A percentile compares a stretch with the other conserved stretches of the same genome.
Evolutionary conservation across 163 green algal genomes (phyloP).

Genomic region (Chlamydomonas reinhardtii): DNA sequence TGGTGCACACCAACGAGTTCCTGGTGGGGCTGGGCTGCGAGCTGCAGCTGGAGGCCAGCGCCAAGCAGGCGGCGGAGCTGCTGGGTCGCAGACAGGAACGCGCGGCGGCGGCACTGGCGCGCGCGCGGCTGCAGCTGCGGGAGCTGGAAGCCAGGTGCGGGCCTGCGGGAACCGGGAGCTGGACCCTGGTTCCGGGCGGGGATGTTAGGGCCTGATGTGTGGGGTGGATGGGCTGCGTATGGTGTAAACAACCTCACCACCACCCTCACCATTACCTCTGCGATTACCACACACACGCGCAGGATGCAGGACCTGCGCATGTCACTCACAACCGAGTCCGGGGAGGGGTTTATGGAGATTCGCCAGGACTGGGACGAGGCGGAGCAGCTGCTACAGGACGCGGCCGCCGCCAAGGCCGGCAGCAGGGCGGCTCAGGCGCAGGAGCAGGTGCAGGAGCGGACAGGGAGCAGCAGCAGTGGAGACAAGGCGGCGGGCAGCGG

Average conservation of each 20-base stretch:
- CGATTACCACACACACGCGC: too few species aligned
- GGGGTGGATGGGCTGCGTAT: too few species aligned
- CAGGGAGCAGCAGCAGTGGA: neutral
- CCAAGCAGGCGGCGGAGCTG: constrained; percentile 48
- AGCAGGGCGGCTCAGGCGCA: neutral
- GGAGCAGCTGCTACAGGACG: constrained; percentile 52
- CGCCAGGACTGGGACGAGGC: constrained; percentile 59
- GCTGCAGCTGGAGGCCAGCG: constrained; percentile 53
- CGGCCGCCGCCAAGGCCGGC: neutral
- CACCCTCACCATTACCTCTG: too few species aligned
- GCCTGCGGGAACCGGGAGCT: too few species aligned
- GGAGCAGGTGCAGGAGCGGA: neutral
- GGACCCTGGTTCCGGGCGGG: too few species aligned
- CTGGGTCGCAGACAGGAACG: constrained; percentile 45
- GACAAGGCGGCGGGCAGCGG: neutral
- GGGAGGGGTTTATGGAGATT: constrained; percentile 57
- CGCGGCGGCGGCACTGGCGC: constrained; percentile 13
- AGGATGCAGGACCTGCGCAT: neutral
- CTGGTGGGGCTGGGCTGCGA: constrained; percentile 57
- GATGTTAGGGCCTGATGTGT: too few species aligned
- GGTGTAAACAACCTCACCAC: too few species aligned
- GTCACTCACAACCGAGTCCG: constrained; percentile 19
- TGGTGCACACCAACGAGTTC: constrained; percentile 69
- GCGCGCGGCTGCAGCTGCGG: constrained; percentile 15
- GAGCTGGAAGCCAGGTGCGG: neutral